These are phyloP conservation scores for Acephala macrosclerotiorum DNA, from an alignment of 2,329 filamentous ascomycete genomes.

Conservation along the genomic window DNA sequence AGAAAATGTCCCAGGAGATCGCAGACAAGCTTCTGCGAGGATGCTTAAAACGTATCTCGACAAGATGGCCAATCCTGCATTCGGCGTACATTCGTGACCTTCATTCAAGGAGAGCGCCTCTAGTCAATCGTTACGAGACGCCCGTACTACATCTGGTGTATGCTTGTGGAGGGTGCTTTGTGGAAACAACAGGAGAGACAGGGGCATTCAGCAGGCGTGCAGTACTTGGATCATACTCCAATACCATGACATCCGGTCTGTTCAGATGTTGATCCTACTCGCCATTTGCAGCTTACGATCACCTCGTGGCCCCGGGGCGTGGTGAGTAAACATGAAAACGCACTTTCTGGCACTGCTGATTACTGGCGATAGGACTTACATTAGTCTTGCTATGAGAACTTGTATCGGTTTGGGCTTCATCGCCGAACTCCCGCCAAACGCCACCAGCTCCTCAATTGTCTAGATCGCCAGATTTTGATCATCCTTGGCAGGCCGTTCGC, in stretches of 20 bases:
- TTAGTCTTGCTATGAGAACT: constrained; percentile 21
- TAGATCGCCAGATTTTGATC: constrained; percentile 46
- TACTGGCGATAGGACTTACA: constrained; percentile 15
- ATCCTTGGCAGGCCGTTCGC: constrained; percentile 46
- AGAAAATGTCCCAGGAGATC: constrained; percentile 31
- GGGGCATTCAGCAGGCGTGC: constrained; percentile 42
- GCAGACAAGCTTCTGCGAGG: constrained; percentile 38
- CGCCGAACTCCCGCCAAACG: constrained; percentile 1
- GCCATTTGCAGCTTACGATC: constrained; percentile 46
- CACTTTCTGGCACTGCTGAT: neutral
- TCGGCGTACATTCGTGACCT: constrained; percentile 35
- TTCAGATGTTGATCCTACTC: constrained; percentile 45
- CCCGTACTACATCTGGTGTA: constrained; percentile 33
- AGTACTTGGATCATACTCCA: constrained; percentile 46
- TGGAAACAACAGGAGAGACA: constrained; percentile 42
- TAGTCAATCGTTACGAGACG: constrained; percentile 33
- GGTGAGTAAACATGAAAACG: constrained; percentile 27
- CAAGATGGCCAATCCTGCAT: constrained; percentile 39
- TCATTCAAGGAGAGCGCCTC: constrained; percentile 31
- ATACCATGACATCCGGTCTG: constrained; percentile 44
- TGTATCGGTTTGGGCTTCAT: constrained; percentile 16
- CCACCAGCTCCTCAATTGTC: constrained; percentile 24
- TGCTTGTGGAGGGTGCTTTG: constrained; percentile 43
- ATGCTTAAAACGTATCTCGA: constrained; percentile 40
- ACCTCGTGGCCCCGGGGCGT: constrained; percentile 46